phyloP scores from a whole-genome alignment of 1,284 basidiomycete species.

The Cutaneotrichosporon spelunceum region DNA sequence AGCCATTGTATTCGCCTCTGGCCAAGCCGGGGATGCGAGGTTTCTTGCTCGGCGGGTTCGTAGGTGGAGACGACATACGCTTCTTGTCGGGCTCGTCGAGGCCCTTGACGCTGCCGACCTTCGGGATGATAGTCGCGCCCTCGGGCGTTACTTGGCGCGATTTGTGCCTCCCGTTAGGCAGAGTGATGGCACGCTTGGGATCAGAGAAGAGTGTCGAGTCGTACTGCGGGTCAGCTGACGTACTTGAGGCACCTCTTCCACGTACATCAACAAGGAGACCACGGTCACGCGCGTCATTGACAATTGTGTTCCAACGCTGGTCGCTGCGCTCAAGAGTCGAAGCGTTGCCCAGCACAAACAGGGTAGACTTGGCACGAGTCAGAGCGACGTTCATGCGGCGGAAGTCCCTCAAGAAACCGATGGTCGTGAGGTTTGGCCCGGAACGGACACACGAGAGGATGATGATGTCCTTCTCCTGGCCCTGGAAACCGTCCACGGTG shows the following conservation, averaged over 20 bases:
- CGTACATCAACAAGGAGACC: constrained; percentile 52
- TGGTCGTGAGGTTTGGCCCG: constrained; percentile 69
- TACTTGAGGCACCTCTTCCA: background rate
- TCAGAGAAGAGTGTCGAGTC: constrained; percentile 4
- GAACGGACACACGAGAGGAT: constrained; percentile 92
- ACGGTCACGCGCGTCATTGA: constrained; percentile 65
- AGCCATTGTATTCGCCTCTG: background rate
- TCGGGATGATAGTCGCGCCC: constrained; percentile 6
- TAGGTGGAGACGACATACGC: background rate
- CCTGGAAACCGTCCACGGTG: constrained; percentile 97
- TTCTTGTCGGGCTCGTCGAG: background rate
- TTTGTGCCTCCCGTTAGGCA: background rate
- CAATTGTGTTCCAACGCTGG: constrained; percentile 70
- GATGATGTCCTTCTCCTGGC: constrained; percentile 95
- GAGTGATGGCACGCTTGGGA: background rate
- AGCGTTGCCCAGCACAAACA: constrained; percentile 90
- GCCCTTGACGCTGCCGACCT: background rate
- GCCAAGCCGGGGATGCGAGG: background rate
- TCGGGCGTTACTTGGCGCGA: background rate
- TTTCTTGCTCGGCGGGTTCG: constrained; percentile 9
- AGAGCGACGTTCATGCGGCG: constrained; percentile 97
- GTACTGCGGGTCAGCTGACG: background rate
- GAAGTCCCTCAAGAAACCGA: constrained; percentile 83
- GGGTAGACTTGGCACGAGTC: constrained; percentile 88
- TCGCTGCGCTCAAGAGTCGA: constrained; percentile 82